Evolutionary conservation across 805 yeast genomes (phyloP), one percentile per base, ranked within the genome.

Genomic region (Ogataea polymorpha): DNA sequence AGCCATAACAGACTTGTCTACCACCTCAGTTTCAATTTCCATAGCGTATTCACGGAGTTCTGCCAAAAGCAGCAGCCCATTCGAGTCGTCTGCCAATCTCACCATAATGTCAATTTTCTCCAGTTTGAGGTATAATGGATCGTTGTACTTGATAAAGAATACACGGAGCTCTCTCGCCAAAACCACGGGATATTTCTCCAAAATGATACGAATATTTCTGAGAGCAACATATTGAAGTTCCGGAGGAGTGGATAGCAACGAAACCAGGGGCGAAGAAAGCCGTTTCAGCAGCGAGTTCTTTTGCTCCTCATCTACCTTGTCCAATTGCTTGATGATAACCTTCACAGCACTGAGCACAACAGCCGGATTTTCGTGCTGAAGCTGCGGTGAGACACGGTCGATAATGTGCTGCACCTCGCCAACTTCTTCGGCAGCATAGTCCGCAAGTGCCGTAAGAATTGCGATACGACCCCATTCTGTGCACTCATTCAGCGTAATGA

Each of bases 381-480:
- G 75, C 66, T 93, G 98, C 11, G 99, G 98, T 8, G 86, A 77
- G 8, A 88, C 89, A 48, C 96, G 74, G 55, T 91, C 97, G 47
- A 91, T 76, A 40, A 91, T 86, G 56, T 86, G 89, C 45, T 75
- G 79, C 2, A 95, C 89, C 58, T 90, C 96, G 12, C 73, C 68
- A 2, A 67, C 59, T 33, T 72, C 76, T 2, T 59, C 54, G 0
- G 95, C 71, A 5, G 68, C 58, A 60, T 82, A 91, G 33, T 83
- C 90, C 6, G 88, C 74, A 49, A 93, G 66, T 1, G 96, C 89
- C 1, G 86, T 78, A 44, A 93, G 71, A 32, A 93, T 86, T 1
- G 97, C 79, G 50, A 93, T 85, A 56, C 99, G 77, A 9, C 99
- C 99, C 99, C 99, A 93, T 67, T 93, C 99, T 0, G 98, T 90